Evolutionary conservation across 1,139 yeast species (phyloP), one percentile per base, ranked within the genome.

Genomic region (Saccharomyces hybrid): DNA sequence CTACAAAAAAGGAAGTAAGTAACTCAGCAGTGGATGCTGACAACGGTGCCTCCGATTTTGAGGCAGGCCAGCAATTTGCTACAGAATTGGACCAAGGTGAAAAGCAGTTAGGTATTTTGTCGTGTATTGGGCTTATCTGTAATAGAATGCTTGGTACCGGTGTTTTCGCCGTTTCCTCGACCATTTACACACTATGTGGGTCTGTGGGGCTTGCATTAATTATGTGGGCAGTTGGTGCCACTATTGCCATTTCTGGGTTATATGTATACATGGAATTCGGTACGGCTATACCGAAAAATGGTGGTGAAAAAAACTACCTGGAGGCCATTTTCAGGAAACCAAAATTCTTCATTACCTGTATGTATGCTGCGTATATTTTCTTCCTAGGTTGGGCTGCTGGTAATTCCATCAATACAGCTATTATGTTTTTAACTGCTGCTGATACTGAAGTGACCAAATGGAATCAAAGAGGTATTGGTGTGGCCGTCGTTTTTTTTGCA

Each of bases 91-190:
- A 81, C 62, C 72, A 75, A 59, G 82, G 82, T 65, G 73, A 72
- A 53, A 80, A 80, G 66, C 78, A 77, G 55, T 76, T 85, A 53
- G 91, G 93, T n/a, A 69, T 79, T 41, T 56, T 80, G n/a, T 83
- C 89, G 2, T 87, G 89, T 50, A 76, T 83, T 28, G 84, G 84
- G 50, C 64, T 88, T 53, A 83, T 86, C 68, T 76, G 87, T 64
- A 88, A 88, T 68, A 77, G 95, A 69, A 87, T 87, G 84, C 77
- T 88, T 61, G 96, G 96, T 60, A 88, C 95, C 8, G 96, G 96
- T 68, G 86, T 88, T 52, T 88, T 88, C 69, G 84, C 93, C 46
- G 85, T 91, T 4, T 89, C 95, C 3, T 82, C 93, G n/a, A 82
- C 88, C 20, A 86, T 88, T 57, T 85, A 78, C 63, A 67, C 74